Base-by-base conservation (phyloP, 306 rosid genomes). In the Cucurbita maxima region DNA sequence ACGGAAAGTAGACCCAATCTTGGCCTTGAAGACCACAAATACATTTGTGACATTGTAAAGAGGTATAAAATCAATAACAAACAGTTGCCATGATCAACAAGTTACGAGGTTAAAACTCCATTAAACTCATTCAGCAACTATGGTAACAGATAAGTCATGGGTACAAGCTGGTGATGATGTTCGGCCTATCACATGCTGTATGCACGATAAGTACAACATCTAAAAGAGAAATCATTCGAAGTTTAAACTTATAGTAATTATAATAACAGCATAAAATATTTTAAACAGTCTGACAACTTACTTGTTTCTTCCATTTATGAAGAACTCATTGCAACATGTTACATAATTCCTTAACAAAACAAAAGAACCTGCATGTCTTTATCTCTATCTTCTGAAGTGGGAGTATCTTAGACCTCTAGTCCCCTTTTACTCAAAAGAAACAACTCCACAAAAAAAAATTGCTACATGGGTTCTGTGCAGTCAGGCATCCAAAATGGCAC, bases 231-330 rank as follows among this genome's bases (percentile, higher is more conserved):
- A 1, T 25, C 14, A 2, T 51, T 25, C 12, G 5, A 70, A 51
- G 41, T 37, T 63, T n/a, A 63, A 16, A 16, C 19, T 40, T 10
- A n/a, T 8, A 63, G 47, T 51, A 70, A 16, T 14, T 60, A 36
- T 67, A 72, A 50, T 79, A 70, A 57, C 12, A 47, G 25, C 63
- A 37, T 10, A 70, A 64, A 38, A 72, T 20, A 38, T 67, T 69
- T 52, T 62, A 53, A 77, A 76, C 61, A 74, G 53, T 68, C 74
- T 72, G 77, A 76, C 66, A 76, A 86, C 96, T 90, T 90, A 90
- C 96, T 77, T 79, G 85, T 75, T 76, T 40, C 38, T 69, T 16
- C 78, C 76, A 71, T 77, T 38, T 66, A 79, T 79, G 86, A 78
- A 75, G 71, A 81, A 79, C 71, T 76, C 78, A 78, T 79, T 76